Conservation (phyloP, 2,329 filamentous ascomycete genomes). For the Macroventuria anomochaeta region DNA sequence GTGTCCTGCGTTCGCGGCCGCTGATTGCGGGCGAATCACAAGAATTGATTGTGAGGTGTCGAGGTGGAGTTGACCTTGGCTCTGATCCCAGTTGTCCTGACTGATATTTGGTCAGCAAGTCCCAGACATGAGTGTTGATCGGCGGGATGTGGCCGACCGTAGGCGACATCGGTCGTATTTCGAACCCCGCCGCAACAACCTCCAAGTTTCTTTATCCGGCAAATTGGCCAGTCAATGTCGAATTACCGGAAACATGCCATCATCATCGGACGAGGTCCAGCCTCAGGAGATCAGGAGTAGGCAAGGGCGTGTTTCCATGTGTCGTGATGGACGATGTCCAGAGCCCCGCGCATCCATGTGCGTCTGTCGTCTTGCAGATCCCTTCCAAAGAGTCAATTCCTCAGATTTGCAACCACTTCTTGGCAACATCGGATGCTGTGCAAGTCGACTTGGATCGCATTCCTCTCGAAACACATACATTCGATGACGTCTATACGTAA, state of each 20-base stretch:
- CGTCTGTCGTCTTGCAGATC: constrained; percentile 26
- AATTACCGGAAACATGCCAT: not conserved
- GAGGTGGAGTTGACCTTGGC: constrained; percentile 37
- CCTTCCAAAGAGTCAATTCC: constrained; percentile 21
- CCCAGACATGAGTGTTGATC: constrained; percentile 15
- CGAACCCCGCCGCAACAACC: constrained; percentile 21
- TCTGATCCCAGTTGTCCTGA: constrained; percentile 44
- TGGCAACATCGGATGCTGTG: constrained; percentile 26
- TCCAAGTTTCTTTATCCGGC: constrained; percentile 5
- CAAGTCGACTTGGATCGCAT: constrained; percentile 9
- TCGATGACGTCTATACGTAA: constrained; percentile 1
- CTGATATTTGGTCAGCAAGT: constrained; percentile 37
- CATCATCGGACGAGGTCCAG: not conserved
- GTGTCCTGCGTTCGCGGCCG: constrained; percentile 33
- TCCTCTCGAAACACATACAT: not conserved
- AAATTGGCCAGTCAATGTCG: constrained; percentile 2
- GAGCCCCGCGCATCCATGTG: constrained; percentile 11
- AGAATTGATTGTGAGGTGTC: constrained; percentile 39
- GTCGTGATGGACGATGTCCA: constrained; percentile 1
- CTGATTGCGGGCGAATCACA: constrained; percentile 38
- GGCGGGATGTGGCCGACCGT: constrained; percentile 23
- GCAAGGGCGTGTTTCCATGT: constrained; percentile 10
- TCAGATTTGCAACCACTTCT: constrained; percentile 27
- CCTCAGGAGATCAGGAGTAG: not conserved
- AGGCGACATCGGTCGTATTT: constrained; percentile 28